Conservation (phyloP, 2,329 filamentous ascomycete species). For the Ascochyta lentis region DNA sequence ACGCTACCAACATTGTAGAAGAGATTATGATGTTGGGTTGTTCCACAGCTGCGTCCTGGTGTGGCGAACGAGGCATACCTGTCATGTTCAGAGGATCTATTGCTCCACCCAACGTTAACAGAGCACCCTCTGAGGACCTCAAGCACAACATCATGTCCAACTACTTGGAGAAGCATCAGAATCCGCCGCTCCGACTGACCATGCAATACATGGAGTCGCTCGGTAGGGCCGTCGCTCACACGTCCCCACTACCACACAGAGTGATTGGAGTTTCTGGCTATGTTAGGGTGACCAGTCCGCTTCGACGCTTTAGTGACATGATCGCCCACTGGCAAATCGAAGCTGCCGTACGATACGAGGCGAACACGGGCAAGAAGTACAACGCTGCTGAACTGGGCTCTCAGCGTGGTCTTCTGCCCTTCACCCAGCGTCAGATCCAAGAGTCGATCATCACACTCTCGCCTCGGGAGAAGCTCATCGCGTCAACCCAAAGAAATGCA, state of each 20-base stretch:
- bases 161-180: slow-evolving; percentile 45
- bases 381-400: slow-evolving; percentile 28
- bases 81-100: slow-evolving; percentile 56
- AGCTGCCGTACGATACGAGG: slow-evolving; percentile 65
- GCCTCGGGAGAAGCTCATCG: slow-evolving; percentile 55
- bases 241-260: slow-evolving; percentile 57
- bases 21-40: slow-evolving; percentile 63
- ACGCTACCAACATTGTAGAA: slow-evolving; percentile 40
- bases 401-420: slow-evolving; percentile 59
- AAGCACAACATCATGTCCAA: slow-evolving; percentile 46
- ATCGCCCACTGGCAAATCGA: slow-evolving; percentile 70
- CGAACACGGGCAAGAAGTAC: slow-evolving; percentile 53
- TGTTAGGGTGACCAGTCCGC: slow-evolving; percentile 65
- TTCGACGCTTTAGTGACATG: slow-evolving; percentile 67
- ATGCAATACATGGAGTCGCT: slow-evolving; percentile 51
- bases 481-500: slow-evolving; percentile 43
- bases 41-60: slow-evolving; percentile 60
- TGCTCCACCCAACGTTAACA: slow-evolving; percentile 20
- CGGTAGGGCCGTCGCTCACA: slow-evolving; percentile 54
- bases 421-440: slow-evolving; percentile 56
- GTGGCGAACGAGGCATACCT: slow-evolving; percentile 59
- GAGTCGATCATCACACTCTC: slow-evolving; percentile 56
- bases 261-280: slow-evolving; percentile 62
- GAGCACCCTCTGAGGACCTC: slow-evolving; percentile 26
- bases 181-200: slow-evolving; percentile 47